phyloP scores from a whole-genome alignment of 352 stramenopile genomes.

The Poterioochromonas sp. region DNA sequence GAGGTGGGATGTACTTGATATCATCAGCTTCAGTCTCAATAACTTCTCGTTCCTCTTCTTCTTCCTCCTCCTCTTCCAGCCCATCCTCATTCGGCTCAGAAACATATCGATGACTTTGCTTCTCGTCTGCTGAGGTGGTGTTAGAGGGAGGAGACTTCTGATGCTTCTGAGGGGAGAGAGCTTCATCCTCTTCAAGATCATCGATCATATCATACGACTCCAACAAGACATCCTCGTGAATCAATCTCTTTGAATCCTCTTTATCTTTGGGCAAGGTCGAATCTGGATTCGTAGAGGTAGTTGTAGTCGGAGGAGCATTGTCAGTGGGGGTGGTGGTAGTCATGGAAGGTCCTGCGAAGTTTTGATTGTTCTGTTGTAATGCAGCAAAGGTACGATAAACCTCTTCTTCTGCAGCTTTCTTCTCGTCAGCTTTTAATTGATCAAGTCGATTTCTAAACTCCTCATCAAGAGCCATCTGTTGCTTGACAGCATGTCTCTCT shows the following conservation, averaged over 20 bases:
- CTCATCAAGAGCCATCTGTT: constrained; percentile 43
- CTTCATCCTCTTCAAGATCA: constrained; percentile 34
- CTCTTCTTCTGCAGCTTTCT: constrained; percentile 38
- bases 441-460: constrained; percentile 36
- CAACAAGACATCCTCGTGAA: constrained; percentile 10
- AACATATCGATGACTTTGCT: too few relatives aligned
- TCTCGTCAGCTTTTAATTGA: constrained; percentile 39
- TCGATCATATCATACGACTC: background rate
- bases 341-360: background rate
- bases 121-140: background rate
- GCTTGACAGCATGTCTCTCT: constrained; percentile 22
- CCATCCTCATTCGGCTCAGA: background rate
- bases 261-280: background rate
- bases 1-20: constrained; percentile 24
- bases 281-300: background rate
- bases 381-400: constrained; percentile 36
- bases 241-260: background rate
- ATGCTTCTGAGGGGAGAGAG: background rate
- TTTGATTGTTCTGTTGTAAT: constrained; percentile 8
- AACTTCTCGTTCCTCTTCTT: background rate
- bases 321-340: background rate
- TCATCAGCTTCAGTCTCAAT: constrained; percentile 20
- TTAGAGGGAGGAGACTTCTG: background rate
- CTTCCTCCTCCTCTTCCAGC: background rate
- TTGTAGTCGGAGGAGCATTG: constrained; percentile 6